Evolutionary conservation across 805 yeast genomes (phyloP).

Genomic region (Metschnikowia kofuensis): DNA sequence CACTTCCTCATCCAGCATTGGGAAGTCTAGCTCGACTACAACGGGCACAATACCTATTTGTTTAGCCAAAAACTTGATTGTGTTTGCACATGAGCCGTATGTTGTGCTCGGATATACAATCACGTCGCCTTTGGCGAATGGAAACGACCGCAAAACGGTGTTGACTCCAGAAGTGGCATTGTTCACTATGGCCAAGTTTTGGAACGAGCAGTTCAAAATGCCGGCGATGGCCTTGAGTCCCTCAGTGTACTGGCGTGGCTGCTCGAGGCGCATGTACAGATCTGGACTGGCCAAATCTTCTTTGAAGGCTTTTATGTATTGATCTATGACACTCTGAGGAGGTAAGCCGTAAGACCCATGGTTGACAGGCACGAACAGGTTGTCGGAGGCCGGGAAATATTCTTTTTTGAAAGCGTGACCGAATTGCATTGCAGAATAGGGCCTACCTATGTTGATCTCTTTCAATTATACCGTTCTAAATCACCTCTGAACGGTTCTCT

Average conservation of each 20-base stretch:
- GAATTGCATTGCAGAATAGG: slow-evolving; percentile 27
- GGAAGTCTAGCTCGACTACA: slow-evolving; percentile 17
- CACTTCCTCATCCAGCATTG: slow-evolving; percentile 20
- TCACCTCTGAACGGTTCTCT: too few species aligned
- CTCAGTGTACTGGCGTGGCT: slow-evolving; percentile 25
- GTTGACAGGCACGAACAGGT: slow-evolving; percentile 47
- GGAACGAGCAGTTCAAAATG: slow-evolving; percentile 46
- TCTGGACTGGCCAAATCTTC: slow-evolving; percentile 46
- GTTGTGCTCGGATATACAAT: slow-evolving; percentile 48
- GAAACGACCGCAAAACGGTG: slow-evolving; percentile 51
- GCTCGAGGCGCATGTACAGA: slow-evolving; percentile 30
- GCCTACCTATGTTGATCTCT: neutral
- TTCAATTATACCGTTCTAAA: too few species aligned
- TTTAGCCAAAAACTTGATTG: slow-evolving; percentile 41
- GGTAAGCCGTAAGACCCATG: slow-evolving; percentile 65
- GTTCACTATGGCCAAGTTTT: slow-evolving; percentile 49
- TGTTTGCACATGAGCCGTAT: slow-evolving; percentile 55
- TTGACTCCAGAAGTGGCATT: slow-evolving; percentile 65
- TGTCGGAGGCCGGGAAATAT: slow-evolving; percentile 43
- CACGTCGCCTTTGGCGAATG: slow-evolving; percentile 50
- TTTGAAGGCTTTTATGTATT: slow-evolving; percentile 7
- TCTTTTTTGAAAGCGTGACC: slow-evolving; percentile 49
- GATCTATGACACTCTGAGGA: slow-evolving; percentile 42
- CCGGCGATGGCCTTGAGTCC: slow-evolving; percentile 37
- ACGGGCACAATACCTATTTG: slow-evolving; percentile 25